Evolutionary conservation across 768 basidiomycete species (phyloP), one percentile per base, ranked within the genome.

Genomic region (Krasilnikovozyma curviuscula): DNA sequence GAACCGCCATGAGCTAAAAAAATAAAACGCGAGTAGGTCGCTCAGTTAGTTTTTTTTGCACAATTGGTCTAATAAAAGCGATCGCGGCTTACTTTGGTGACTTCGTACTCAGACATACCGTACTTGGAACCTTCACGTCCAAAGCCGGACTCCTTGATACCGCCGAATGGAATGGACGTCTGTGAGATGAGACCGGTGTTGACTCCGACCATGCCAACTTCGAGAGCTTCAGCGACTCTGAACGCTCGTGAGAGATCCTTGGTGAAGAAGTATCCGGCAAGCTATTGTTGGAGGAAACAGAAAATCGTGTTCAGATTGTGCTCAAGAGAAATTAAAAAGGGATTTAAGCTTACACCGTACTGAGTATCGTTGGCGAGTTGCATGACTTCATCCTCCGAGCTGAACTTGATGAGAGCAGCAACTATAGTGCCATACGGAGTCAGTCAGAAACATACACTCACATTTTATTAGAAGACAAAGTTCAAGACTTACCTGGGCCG

Each of bases 321-420:
- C n/a, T 33, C 30, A 7, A 4, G 3, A 12, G 39, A 21, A 40
- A 1, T 10, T 13, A 7, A 18, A 10, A 19, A 35, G 13, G 21
- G 10, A 41, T 14, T 44, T 27, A 27, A 12, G 35, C 13, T 34
- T 37, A 12, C 70, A 0, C 93, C 93, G 24, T 81, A 75, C 18
- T 82, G 75, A 1, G 78, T 71, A 56, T 74, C 68, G 64, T 98
- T 97, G 28, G 91, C 91, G 44, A 85, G 65, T 55, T 71, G 70
- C 48, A 97, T 70, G 1, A 86, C 88, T 63, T 97, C 81, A 37
- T 88, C 86, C 66, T 98, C 93, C 0, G 85, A 86, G 63, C 83
- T 77, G 60, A 98, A 98, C 60, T 79, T 79, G 62, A 74, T 78
- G 21, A 98, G 67, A 7, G 82, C 80, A 0, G 86, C 86, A 32